phyloP scores from a whole-genome alignment of 2,329 filamentous ascomycete genomes.

The Fusarium sambucinum region DNA sequence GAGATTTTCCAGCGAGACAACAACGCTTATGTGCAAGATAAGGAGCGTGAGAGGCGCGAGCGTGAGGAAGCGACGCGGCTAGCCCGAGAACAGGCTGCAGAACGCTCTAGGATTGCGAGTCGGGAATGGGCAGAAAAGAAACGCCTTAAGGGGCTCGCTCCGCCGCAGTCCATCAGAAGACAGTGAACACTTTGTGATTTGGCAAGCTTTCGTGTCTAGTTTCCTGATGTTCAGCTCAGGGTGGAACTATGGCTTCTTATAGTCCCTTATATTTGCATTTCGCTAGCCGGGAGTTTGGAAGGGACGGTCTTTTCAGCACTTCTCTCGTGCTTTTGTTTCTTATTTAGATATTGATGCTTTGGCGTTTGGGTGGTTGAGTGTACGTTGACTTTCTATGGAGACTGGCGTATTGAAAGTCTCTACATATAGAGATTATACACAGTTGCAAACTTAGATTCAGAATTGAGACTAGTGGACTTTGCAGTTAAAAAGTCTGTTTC shows the following conservation, averaged over 20 bases:
- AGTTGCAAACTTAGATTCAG: constrained; percentile 23
- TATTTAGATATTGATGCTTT: constrained; percentile 34
- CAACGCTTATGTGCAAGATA: constrained; percentile 56
- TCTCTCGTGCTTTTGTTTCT: constrained; percentile 30
- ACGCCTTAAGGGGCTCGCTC: constrained; percentile 55
- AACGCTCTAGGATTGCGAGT: constrained; percentile 69
- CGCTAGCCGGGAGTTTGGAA: constrained; percentile 42
- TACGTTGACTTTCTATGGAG: constrained; percentile 11
- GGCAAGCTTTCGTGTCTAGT: background rate
- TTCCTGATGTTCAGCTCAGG: background rate
- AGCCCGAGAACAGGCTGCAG: constrained; percentile 71
- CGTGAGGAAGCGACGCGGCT: constrained; percentile 66
- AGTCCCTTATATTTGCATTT: constrained; percentile 6
- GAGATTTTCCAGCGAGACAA: constrained; percentile 68
- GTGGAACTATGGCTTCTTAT: background rate
- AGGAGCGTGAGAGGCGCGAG: constrained; percentile 65
- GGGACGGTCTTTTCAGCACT: constrained; percentile 32
- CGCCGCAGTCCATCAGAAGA: constrained; percentile 31
- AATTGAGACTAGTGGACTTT: constrained; percentile 17
- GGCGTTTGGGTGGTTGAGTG: constrained; percentile 25
- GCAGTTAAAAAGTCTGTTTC: background rate
- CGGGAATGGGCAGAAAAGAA: constrained; percentile 73
- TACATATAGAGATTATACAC: constrained; percentile 26
- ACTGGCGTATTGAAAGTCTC: constrained; percentile 9
- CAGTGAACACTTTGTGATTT: background rate